Base-by-base conservation (phyloP, 257 asterid species). In the Rubia yunnanensis region DNA sequence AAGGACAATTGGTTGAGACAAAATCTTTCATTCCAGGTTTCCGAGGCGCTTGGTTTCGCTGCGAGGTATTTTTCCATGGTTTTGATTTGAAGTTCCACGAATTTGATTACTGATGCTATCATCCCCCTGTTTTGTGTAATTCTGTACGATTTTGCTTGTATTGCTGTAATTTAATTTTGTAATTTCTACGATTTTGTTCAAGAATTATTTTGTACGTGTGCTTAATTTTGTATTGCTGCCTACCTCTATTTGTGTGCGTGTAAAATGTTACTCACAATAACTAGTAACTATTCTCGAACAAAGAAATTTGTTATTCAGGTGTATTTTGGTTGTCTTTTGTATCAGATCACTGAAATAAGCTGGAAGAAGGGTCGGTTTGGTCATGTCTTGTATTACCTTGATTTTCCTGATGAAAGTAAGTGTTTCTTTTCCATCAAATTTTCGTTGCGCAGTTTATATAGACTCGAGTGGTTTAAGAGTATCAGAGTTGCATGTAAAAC, bases 371-470 rank as follows among this genome's bases (percentile, higher is more conserved):
- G 77, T 35, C 48, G 39, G 9, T 15, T 52, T 52, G 35, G 26
- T 30, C 62, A 66, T 69, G 20, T 44, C 58, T 64, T 84, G 74
- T 73, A 79, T 34, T 89, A 85, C 68, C 65, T 64, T 23, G 92
- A 85, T 75, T 89, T 67, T 73, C 84, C 86, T 8, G 97, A 84
- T 48, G 89, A 84, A 63, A 62, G 97, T 87, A 77, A 81, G 87
- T 81, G 10, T 52, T 67, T 30, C 10, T 15, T 58, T n/a, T 1
- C 10, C 8, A 23, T 57, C 39, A 50, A n/a, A 50, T 7, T 50
- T 50, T 50, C 28, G 27, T 18, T 48, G 9, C 54, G 18, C 3
- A 11, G 14, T 44, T 44, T 44, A 2, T 14, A 41, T 13, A 14
- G 49, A 41, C 49, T 38, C 15, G 10, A 38, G 46, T 38, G 15